Percentiles rank a stretch among this genome's conserved stretches.
Conservation (phyloP, 768 basidiomycete species). For the Lactarius indigo region DNA sequence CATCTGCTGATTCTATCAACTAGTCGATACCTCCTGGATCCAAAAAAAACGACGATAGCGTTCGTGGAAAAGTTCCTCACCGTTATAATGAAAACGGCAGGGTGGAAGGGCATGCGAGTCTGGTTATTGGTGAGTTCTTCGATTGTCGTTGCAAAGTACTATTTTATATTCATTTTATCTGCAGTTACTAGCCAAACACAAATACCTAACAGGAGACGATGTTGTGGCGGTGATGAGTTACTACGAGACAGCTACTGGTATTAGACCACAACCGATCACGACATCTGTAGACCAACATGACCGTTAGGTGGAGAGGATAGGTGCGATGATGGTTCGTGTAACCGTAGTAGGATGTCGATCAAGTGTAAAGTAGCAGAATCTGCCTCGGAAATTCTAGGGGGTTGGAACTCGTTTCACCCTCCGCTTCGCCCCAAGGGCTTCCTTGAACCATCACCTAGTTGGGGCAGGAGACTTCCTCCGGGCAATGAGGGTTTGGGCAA, state of each 20-base stretch:
- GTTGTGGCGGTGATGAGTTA: conserved; percentile 12
- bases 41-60: background rate
- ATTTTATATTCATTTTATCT: background rate
- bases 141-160: background rate
- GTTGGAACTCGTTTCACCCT: conserved; percentile 12
- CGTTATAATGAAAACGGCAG: conserved; percentile 11
- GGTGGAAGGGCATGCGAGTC: conserved; percentile 20
- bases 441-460: conserved; percentile 39
- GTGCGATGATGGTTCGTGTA: background rate
- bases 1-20: background rate
- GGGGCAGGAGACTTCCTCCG: conserved; percentile 46
- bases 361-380: background rate
- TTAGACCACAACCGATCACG: background rate
- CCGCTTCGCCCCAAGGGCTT: conserved; percentile 74
- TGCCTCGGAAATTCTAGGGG: background rate
- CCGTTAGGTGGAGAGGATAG: background rate
- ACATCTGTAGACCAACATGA: background rate
- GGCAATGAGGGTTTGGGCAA: conserved; percentile 51
- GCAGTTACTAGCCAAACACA: conserved; percentile 21
- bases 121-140: conserved; percentile 18
- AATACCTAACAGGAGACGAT: conserved; percentile 19
- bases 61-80: conserved; percentile 2
- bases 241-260: conserved; percentile 5
- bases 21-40: conserved; percentile 14
- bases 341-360: background rate